These are phyloP conservation scores for Dactylonectria estremocensis DNA, from an alignment of 2,329 filamentous ascomycete genomes.

Conservation along the genomic window DNA sequence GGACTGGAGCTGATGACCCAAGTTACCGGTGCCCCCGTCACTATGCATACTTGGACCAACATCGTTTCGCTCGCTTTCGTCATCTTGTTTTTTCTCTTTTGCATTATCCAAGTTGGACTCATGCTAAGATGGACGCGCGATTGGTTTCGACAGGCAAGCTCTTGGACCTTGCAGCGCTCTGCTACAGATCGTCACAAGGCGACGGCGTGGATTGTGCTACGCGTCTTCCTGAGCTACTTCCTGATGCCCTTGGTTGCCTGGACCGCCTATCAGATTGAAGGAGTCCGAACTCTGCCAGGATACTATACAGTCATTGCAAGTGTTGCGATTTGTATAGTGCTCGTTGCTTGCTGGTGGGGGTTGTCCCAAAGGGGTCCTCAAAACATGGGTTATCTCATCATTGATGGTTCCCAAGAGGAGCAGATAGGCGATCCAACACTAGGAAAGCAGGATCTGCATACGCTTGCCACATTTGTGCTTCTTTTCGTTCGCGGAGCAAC, in stretches of 20 bases:
- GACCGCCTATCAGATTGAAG: constrained; percentile 79
- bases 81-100: constrained; percentile 70
- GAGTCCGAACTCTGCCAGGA: constrained; percentile 30
- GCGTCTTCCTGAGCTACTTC: constrained; percentile 81
- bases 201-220: constrained; percentile 23
- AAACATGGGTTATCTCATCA: constrained; percentile 40
- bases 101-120: constrained; percentile 63
- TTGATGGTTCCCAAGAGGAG: constrained; percentile 76
- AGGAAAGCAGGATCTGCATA: constrained; percentile 66
- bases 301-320: constrained; percentile 54
- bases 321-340: constrained; percentile 40
- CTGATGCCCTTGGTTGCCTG: constrained; percentile 79
- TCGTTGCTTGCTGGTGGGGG: constrained; percentile 50
- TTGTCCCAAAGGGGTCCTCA: constrained; percentile 42
- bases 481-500: constrained; percentile 34
- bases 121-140: constrained; percentile 55
- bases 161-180: constrained; percentile 31
- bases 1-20: constrained; percentile 79
- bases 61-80: constrained; percentile 76
- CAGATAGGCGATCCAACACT: constrained; percentile 60
- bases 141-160: constrained; percentile 27
- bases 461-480: constrained; percentile 31
- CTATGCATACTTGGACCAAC: constrained; percentile 76
- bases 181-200: constrained; percentile 57
- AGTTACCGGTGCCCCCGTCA: constrained; percentile 75